phyloP scores from a whole-genome alignment of 23 red algal species.

The Rhodosorus marinus region DNA sequence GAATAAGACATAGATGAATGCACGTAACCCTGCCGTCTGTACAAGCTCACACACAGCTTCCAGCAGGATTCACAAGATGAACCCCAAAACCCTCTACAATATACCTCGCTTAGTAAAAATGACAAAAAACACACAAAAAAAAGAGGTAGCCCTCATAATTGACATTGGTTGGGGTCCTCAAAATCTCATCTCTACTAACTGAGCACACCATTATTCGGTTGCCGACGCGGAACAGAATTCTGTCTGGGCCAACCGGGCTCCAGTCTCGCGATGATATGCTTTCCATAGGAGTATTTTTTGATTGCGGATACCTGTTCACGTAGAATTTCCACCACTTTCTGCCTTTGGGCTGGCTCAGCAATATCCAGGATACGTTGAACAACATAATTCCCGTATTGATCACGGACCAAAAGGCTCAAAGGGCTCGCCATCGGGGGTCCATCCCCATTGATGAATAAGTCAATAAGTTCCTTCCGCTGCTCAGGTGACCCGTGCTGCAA shows the following conservation, averaged over 20 bases:
- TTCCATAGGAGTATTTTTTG: constrained; percentile 96
- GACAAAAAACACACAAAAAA: too few relatives aligned
- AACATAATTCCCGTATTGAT: constrained; percentile 97
- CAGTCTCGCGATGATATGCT: constrained; percentile 83
- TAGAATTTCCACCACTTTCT: constrained; percentile 53
- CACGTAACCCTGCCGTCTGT: too few relatives aligned
- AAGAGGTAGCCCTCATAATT: too few relatives aligned
- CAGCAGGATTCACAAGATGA: too few relatives aligned
- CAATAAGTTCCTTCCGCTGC: constrained; percentile 50
- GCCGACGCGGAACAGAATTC: too few relatives aligned
- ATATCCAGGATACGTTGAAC: constrained; percentile 93
- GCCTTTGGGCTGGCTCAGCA: constrained; percentile 39
- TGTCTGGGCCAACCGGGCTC: constrained; percentile 16
- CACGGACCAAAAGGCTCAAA: constrained; percentile 38
- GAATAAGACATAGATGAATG: too few relatives aligned
- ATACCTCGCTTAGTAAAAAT: too few relatives aligned
- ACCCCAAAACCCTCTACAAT: too few relatives aligned
- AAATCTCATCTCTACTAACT: too few relatives aligned
- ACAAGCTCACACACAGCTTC: too few relatives aligned
- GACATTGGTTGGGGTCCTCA: too few relatives aligned
- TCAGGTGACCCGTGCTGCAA: constrained; percentile 67
- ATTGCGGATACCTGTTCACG: constrained; percentile 50
- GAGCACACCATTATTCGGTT: too few relatives aligned
- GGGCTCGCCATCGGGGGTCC: not conserved
- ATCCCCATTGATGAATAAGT: constrained; percentile 56